Conservation (phyloP, 2,329 filamentous ascomycete genomes). For the Trichoderma citrinoviride region DNA sequence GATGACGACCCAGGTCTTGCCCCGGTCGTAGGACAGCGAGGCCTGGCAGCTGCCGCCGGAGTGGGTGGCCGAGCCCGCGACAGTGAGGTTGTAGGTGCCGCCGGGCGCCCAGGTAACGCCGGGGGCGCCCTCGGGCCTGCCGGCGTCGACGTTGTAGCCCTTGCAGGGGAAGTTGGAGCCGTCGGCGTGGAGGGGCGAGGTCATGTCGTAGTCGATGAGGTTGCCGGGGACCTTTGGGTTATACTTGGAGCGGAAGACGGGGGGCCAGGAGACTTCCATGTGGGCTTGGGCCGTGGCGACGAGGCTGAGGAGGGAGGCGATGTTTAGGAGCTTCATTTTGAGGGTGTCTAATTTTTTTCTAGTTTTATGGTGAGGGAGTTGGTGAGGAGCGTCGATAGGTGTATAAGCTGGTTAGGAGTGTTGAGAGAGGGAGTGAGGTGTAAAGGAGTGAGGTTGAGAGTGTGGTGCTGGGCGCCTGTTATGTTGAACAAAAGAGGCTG, state of each 20-base stretch:
- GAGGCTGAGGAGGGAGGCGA: slow-evolving; percentile 18
- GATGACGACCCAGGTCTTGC: slow-evolving; percentile 66
- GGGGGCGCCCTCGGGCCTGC: slow-evolving; percentile 47
- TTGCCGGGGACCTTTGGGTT: slow-evolving; percentile 47
- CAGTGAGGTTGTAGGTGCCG: slow-evolving; percentile 57
- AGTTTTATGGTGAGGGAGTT: no score
- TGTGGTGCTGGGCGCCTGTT: no score
- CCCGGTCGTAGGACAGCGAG: slow-evolving; percentile 69
- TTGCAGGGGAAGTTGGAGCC: slow-evolving; percentile 70
- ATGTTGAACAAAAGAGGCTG: background rate
- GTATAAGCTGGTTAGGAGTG: background rate
- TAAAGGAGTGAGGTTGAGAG: background rate
- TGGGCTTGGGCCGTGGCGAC: slow-evolving; percentile 37
- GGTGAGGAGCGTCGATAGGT: no score
- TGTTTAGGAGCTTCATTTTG: slow-evolving; percentile 20
- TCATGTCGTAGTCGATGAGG: slow-evolving; percentile 65
- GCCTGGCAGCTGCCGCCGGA: slow-evolving; percentile 74
- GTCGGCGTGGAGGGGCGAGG: slow-evolving; percentile 59
- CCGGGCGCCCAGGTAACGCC: slow-evolving; percentile 64
- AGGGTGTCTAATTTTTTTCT: background rate
- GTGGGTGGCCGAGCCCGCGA: slow-evolving; percentile 62
- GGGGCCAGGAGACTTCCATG: slow-evolving; percentile 51
- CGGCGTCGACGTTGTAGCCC: slow-evolving; percentile 50
- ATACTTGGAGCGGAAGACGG: slow-evolving; percentile 50
- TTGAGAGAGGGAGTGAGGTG: background rate